Base-by-base conservation (phyloP, 1,139 yeast species). In the Hyphopichia wangnamkhiaoensis region DNA sequence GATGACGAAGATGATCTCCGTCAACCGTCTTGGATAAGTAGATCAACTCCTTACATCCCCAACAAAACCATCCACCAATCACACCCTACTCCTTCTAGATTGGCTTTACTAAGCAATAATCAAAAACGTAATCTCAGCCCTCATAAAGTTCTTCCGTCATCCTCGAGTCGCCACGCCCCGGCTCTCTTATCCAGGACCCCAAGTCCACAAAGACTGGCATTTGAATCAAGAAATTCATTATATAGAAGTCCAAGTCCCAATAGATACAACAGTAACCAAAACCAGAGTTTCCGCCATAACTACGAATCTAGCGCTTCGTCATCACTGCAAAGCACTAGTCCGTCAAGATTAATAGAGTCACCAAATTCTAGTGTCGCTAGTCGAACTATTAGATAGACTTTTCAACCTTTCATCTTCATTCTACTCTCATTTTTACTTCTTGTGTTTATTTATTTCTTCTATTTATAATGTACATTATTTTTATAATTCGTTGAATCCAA, bases 401-500 rank as follows among this genome's bases (percentile, higher is more conserved):
- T 21, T 7, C 10, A 10, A 21, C 7, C 7, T 21, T 21, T 21
- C 10, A 21, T 21, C 24, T 21, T 7, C 24, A 21, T 21, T 7
- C 10, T 21, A 7, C 10, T 21, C 7, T 7, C 24, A 7, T 21
- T 21, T 21, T 21, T 21, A 7, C 10, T 21, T 21, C 10, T 21
- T 21, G 7, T 21, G 7, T 21, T 21, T 21, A 21, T 21, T 21
- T 21, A 7, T 21, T 21, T 7, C 10, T 21, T 21, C 10, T 21
- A 21, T 21, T 10, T 21, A 10, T 31, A 20, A 31, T 20, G 33
- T 18, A 18, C 33, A 30, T 21, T 27, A 19, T 27, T 41, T 16
- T 52, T 58, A 68, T 47, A 70, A 60, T 44, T 72, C 77, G 52
- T 71, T 68, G 49, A 71, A 71, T 8, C 78, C 78, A 56, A 72